These are phyloP conservation scores for Penicillium flavigenum DNA, from an alignment of 495 filamentous ascomycete genomes.

Conservation along the genomic window DNA sequence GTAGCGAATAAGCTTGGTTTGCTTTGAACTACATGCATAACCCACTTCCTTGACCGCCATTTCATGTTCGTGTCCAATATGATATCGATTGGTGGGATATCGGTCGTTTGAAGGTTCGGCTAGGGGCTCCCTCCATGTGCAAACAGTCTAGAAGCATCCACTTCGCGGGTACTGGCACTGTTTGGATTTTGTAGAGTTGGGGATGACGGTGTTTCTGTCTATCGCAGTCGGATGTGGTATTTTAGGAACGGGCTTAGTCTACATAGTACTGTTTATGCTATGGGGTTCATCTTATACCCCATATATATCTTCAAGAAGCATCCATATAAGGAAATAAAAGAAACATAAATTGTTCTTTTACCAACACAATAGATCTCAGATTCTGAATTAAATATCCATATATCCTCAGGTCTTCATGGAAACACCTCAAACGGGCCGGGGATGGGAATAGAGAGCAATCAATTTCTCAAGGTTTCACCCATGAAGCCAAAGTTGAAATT, in stretches of 20 bases:
- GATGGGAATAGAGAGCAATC: background rate
- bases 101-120: background rate
- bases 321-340: background rate
- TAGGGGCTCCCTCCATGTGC: background rate
- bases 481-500: background rate
- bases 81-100: background rate
- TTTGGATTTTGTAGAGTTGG: background rate
- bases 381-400: background rate
- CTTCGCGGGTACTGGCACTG: background rate
- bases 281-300: background rate
- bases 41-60: slow-evolving; percentile 1
- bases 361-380: background rate
- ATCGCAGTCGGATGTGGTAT: background rate
- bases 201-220: background rate
- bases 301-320: background rate
- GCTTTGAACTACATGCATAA: background rate
- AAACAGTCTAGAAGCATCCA: background rate
- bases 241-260: background rate
- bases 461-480: background rate
- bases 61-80: background rate
- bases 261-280: background rate
- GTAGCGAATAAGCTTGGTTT: background rate
- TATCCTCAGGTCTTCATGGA: background rate
- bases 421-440: background rate
- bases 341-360: background rate